Conservation (phyloP, 2,329 filamentous ascomycete genomes). For the Madurella mycetomatis region DNA sequence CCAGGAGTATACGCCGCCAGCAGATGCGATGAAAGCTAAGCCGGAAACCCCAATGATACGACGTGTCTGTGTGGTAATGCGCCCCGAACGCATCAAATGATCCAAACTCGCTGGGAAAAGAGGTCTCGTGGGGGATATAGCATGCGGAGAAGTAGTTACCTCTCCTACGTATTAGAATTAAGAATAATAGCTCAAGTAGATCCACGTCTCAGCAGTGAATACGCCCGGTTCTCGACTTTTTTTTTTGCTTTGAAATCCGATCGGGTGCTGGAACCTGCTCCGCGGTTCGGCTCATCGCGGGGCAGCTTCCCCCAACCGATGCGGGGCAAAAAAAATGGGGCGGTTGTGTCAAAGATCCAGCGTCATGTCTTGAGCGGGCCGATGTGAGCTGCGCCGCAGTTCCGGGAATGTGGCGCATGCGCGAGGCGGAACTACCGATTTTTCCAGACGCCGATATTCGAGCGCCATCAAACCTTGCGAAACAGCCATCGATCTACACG, state of each 20-base stretch:
- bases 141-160: neutral
- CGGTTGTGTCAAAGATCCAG: neutral
- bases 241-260: conserved; percentile 17
- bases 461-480: conserved; percentile 12
- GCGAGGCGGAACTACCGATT: conserved; percentile 14
- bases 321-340: conserved; percentile 4
- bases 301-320: conserved; percentile 2
- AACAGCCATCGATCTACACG: neutral
- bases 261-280: neutral
- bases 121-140: neutral
- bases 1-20: conserved; percentile 24
- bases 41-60: conserved; percentile 21
- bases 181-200: neutral
- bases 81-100: conserved; percentile 15
- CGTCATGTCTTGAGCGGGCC: too few species aligned
- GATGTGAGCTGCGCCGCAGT: neutral
- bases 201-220: neutral
- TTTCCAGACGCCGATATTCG: conserved; percentile 7
- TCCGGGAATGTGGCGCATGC: conserved; percentile 9
- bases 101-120: neutral
- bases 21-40: conserved; percentile 23
- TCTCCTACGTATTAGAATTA: neutral
- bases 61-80: conserved; percentile 8
- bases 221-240: neutral
- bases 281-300: conserved; percentile 7